Conservation (phyloP, 2,329 filamentous ascomycete species). For the Ceratocystiopsis sp. region DNA sequence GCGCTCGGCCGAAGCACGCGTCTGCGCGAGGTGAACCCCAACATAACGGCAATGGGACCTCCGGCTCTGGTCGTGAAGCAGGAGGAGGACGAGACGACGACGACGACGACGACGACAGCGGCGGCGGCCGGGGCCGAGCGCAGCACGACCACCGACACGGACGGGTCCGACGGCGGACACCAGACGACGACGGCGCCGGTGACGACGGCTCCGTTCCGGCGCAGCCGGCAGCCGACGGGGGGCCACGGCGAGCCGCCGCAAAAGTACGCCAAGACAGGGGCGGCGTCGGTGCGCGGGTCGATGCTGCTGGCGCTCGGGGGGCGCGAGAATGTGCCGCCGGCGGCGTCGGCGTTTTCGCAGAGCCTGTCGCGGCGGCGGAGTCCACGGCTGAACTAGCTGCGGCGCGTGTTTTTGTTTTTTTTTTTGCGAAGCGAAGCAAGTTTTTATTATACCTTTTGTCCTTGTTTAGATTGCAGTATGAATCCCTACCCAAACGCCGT, state of each 20-base stretch:
- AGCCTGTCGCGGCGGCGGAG: conserved; percentile 36
- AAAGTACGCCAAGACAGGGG: conserved; percentile 16
- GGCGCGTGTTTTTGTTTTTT: neutral
- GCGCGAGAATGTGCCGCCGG: conserved; percentile 32
- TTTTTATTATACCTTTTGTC: neutral
- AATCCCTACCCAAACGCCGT: too few relatives aligned
- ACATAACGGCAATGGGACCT: conserved; percentile 15
- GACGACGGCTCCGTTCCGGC: conserved; percentile 32
- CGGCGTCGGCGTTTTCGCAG: conserved; percentile 22
- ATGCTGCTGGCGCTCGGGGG: conserved; percentile 22
- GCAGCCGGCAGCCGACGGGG: conserved; percentile 18
- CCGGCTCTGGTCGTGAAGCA: too few relatives aligned
- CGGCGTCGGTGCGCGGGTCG: neutral
- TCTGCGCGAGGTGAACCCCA: conserved; percentile 39
- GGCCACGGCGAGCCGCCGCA: conserved; percentile 13
- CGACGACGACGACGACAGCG: neutral
- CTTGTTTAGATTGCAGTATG: too few relatives aligned
- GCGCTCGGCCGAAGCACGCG: conserved; percentile 21
- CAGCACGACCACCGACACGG: neutral
- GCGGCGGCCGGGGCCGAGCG: neutral
- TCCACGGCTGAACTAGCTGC: conserved; percentile 23
- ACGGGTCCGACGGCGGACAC: conserved; percentile 15
- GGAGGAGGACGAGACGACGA: neutral
- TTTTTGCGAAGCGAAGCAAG: neutral
- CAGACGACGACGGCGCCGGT: conserved; percentile 24